Base-by-base conservation (phyloP, 2,329 filamentous ascomycete species). In the Rhynchosporium agropyri region DNA sequence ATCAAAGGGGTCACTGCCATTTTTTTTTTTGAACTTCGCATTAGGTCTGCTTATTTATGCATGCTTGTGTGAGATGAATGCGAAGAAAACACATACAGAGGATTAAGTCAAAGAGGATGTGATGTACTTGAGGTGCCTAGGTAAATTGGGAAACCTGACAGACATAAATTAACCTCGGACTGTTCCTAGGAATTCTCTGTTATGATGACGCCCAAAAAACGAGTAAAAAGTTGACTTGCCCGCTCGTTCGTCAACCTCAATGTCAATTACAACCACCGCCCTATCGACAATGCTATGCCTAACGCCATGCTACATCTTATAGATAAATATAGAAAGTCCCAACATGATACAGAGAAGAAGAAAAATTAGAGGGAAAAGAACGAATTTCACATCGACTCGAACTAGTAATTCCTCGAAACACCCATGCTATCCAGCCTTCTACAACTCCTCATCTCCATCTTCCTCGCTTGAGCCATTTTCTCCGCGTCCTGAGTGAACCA, bases 401-500 rank as follows among this genome's bases (percentile, higher is more conserved):
- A 2, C n/a, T 61, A 63, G 28, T 63, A 54, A 48, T 43, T 54
- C 36, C 63, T 48, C 3, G 33, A 51, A 4, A 59, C 38, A 3
- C 80, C 80, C 75, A 86, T 73, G 53, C 79, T 77, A 60, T 83
- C 78, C 69, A 89, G 73, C 67, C 79, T 80, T 70, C 78, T 78
- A 75, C 87, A 90, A 69, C 79, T 83, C 74, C 80, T 81, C 79
- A 86, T 81, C 51, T 83, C 79, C 81, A 88, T 81, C 28, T 78
- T 78, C 64, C 82, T 78, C 2, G 73, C 74, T 33, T 63, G 63
- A 15, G 70, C 61, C 79, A 89, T 80, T 74, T 85, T 87, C 63
- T 82, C 82, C 63, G 83, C 77, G 69, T 91, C 88, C 5, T 81
- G 81, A 69, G 82, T 88, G 69, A 90, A 89, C 84, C 88, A 90